Evolutionary conservation across 495 filamentous ascomycete genomes (phyloP).

Genomic region (Durotheca rogersii): DNA sequence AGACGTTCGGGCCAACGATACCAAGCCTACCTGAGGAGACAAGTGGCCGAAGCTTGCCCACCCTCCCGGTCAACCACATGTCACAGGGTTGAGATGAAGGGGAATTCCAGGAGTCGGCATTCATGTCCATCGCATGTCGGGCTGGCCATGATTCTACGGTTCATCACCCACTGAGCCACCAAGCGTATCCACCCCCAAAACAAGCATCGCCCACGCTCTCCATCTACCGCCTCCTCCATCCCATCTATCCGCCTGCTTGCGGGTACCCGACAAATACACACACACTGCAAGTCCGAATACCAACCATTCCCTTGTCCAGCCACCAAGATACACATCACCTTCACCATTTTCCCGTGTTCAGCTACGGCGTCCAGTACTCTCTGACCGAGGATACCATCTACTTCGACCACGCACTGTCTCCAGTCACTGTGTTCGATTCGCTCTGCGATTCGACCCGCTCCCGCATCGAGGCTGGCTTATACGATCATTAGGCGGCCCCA

Average conservation of each 20-base stretch:
- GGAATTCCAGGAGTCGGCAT: constrained; percentile 2
- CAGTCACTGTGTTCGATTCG: constrained; percentile 3
- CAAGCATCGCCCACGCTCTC: background rate
- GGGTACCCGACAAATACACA: too few species aligned
- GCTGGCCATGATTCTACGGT: too few species aligned
- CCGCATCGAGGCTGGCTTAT: constrained; percentile 16
- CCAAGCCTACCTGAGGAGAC: too few species aligned
- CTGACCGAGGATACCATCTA: too few species aligned
- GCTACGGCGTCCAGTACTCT: too few species aligned
- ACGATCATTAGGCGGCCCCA: constrained; percentile 21
- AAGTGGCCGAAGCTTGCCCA: too few species aligned
- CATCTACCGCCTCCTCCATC: background rate
- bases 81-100: constrained; percentile 14
- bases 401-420: too few species aligned
- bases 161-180: background rate
- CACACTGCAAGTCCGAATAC: constrained; percentile 1
- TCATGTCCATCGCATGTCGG: background rate
- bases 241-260: too few species aligned
- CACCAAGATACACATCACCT: constrained; percentile 6
- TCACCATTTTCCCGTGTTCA: too few species aligned
- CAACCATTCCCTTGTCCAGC: constrained; percentile 9
- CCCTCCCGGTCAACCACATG: too few species aligned
- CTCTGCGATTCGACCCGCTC: constrained; percentile 1
- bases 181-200: too few species aligned
- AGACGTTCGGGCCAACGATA: constrained; percentile 26